phyloP scores from a whole-genome alignment of 2,329 filamentous ascomycete genomes.

The Fusarium buxicola region DNA sequence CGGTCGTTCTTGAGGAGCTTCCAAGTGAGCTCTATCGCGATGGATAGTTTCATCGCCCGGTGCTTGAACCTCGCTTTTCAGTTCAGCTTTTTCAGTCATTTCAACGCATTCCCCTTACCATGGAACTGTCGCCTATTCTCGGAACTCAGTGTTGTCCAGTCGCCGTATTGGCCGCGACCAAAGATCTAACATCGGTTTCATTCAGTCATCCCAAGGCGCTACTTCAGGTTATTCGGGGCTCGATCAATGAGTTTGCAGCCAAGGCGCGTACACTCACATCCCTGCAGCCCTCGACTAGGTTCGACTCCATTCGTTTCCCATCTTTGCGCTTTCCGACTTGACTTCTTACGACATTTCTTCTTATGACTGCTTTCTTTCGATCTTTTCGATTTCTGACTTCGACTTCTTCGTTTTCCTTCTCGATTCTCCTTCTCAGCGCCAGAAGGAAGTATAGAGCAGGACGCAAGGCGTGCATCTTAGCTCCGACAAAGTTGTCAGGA shows the following conservation, averaged over 20 bases:
- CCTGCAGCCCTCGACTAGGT: conserved; percentile 18
- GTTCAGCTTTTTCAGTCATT: neutral
- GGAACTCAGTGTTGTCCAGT: neutral
- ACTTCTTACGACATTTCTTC: conserved; percentile 3
- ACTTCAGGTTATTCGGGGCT: neutral
- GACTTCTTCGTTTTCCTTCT: neutral
- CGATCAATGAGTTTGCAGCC: neutral
- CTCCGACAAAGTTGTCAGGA: conserved; percentile 6
- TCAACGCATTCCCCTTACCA: neutral
- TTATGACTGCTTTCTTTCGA: conserved; percentile 2
- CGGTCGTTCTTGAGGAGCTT: neutral
- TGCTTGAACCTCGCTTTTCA: neutral
- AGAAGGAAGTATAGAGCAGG: neutral
- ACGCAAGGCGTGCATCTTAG: conserved; percentile 14
- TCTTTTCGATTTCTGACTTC: conserved; percentile 2
- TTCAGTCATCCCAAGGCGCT: neutral
- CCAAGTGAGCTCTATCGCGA: neutral
- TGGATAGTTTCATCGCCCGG: neutral
- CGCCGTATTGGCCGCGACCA: neutral
- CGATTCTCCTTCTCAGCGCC: neutral
- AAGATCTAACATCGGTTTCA: neutral
- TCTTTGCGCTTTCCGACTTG: neutral
- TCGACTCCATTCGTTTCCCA: neutral
- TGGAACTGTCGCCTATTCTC: neutral
- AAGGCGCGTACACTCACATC: neutral